phyloP scores from a whole-genome alignment of 192 early-diverging fungal species.

The Ambispora gerdemannii region DNA sequence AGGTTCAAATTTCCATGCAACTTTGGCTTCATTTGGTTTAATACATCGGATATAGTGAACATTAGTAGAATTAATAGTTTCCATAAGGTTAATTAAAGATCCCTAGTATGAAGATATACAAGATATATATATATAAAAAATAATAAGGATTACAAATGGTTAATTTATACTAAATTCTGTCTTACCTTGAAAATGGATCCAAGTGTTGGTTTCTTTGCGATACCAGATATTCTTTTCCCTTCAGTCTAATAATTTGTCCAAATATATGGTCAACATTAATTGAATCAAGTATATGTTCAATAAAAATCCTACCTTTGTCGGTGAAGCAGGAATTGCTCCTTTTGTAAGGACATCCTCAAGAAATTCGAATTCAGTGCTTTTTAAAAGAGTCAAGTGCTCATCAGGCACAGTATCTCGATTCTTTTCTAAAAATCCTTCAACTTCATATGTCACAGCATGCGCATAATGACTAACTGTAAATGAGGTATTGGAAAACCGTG shows the following conservation, averaged over 20 bases:
- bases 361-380: slow-evolving; percentile 74
- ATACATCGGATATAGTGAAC: slow-evolving; percentile 98
- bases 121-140: slow-evolving; percentile 1
- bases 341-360: slow-evolving; percentile 72
- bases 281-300: slow-evolving; percentile 4
- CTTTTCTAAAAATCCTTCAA: slow-evolving; percentile 95
- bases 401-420: slow-evolving; percentile 98
- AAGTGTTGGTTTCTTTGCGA: slow-evolving; percentile 81
- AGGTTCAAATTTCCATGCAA: slow-evolving; percentile 89
- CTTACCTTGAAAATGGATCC: slow-evolving; percentile 92
- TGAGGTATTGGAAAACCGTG: slow-evolving; percentile 78
- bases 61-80: slow-evolving; percentile 88
- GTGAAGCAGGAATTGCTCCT: slow-evolving; percentile 48
- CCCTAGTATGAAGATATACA: slow-evolving; percentile 38
- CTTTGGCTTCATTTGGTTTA: slow-evolving; percentile 96
- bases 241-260: slow-evolving; percentile 15
- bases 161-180: neutral
- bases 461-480: slow-evolving; percentile 98
- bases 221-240: slow-evolving; percentile 50
- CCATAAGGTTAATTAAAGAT: slow-evolving; percentile 92
- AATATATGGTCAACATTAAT: slow-evolving; percentile 2
- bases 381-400: slow-evolving; percentile 79
- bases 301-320: slow-evolving; percentile 39
- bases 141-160: neutral
- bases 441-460: slow-evolving; percentile 88